Percentiles rank a stretch among this genome's conserved stretches.
These are phyloP conservation scores for Pulveroboletus sp. DNA, from an alignment of 768 basidiomycete species.

Conservation along the genomic window DNA sequence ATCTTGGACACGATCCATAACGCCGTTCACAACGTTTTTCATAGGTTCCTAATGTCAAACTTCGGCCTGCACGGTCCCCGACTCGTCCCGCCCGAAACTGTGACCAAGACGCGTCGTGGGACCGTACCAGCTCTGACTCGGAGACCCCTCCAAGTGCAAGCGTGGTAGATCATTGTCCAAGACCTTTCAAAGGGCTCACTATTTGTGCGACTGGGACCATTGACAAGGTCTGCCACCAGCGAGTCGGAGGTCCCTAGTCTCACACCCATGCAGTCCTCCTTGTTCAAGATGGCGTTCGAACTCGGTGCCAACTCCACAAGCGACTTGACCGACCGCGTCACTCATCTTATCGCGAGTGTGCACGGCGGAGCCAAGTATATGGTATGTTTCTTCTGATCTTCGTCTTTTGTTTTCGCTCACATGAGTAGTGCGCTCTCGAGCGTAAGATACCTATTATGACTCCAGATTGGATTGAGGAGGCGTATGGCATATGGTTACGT, in stretches of 20 bases:
- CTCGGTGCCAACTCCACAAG: constrained; percentile 70
- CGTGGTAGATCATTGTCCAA: constrained; percentile 50
- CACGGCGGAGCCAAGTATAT: constrained; percentile 84
- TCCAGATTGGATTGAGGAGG: constrained; percentile 74
- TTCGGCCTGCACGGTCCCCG: constrained; percentile 58
- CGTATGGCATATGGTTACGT: constrained; percentile 69
- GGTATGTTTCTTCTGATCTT: constrained; percentile 39
- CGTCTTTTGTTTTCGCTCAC: background rate
- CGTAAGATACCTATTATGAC: constrained; percentile 76
- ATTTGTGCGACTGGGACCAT: constrained; percentile 75
- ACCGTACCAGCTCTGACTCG: constrained; percentile 49
- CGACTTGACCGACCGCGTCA: constrained; percentile 83
- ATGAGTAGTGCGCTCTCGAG: constrained; percentile 72
- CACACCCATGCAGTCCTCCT: constrained; percentile 44
- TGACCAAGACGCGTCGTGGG: constrained; percentile 28
- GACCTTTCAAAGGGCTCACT: constrained; percentile 63
- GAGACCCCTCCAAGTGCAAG: constrained; percentile 47
- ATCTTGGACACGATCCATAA: background rate
- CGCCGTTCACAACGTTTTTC: background rate
- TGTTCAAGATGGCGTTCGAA: constrained; percentile 76
- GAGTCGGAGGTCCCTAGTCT: background rate
- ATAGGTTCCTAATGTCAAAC: constrained; percentile 81
- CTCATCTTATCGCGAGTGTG: constrained; percentile 80
- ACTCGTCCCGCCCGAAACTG: constrained; percentile 12
- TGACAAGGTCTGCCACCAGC: constrained; percentile 61